Base-by-base conservation (phyloP, 169 alveolate genomes). In the Besnoitia besnoiti region DNA sequence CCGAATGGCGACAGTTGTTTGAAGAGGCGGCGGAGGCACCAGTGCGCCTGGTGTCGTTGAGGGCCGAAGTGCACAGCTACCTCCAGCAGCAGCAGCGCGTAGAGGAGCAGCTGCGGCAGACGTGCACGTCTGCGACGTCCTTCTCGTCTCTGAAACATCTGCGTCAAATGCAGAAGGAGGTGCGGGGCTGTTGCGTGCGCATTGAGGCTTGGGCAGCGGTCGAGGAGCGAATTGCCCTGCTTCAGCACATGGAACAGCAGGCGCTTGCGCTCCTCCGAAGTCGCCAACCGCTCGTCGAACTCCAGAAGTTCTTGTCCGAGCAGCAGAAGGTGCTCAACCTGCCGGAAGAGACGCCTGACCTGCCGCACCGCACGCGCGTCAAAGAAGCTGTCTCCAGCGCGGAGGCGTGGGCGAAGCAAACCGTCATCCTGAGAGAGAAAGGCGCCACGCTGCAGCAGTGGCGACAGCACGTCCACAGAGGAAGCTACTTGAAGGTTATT, bases 21-120 rank as follows among this genome's bases (percentile, higher is more conserved):
- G 49, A 59, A 47, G 94, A 91, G 79, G 94, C 94, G 2, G 94
- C 87, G 27, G 94, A 91, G 91, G 87, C 87, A 75, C 94, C 94
- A 33, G 94, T 91, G 80, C 87, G 77, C 47, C 91, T 91, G 40
- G 61, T 89, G 19, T 61, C 94, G 3, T 77, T 84, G 82, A 85
- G 94, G 10, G 91, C 87, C 59, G 94, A 91, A 39, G 87, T 91
- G 1, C 91, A 89, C 62, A 82, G 77, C 62, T 82, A 89, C 2
- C 80, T 91, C 91, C 91, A 91, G 87, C 94, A 91, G 91, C 94
- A 91, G 85, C 89, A 82, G 91, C 55, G 76, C 14, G 91, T 84
- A 47, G 94, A 91, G 67, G 91, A 61, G 61, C 91, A 82, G 80
- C 89, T 91, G 12, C 91, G 62, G 27, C 85, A 80, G 44, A 88